Evolutionary conservation across 768 basidiomycete species (phyloP), one percentile per base, ranked within the genome.

Genomic region (Scleroderma bovista): DNA sequence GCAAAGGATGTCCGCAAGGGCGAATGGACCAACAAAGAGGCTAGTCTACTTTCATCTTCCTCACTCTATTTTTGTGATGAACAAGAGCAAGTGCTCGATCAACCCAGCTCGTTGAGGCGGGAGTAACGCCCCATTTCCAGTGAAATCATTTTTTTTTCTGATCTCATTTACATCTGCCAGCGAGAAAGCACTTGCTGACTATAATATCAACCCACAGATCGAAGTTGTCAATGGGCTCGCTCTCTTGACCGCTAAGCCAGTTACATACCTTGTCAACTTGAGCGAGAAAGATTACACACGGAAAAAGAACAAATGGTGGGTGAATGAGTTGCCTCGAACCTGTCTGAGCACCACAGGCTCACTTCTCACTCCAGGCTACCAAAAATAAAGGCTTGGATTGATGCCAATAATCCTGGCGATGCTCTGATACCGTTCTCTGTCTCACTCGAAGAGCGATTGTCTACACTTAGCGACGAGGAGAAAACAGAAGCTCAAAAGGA

Each of bases 221-320:
- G 93, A 94, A 56, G 82, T 91, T 49, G 84, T 96, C 67, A 96
- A 96, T 69, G 69, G 80, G 40, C 83, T 99, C 51, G 79, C 84
- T 58, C 84, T 99, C 22, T 79, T 99, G 48, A 98, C 95, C 16
- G 94, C 96, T 47, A 97, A 97, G 66, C 90, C 95, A 31, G 91
- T 98, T 53, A 96, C 88, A 45, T 99, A 99, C 73, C 86, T 99
- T 44, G 93, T 97, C 72, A 99, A 99, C 72, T 74, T 99, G 42
- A 92, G 88, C 51, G 94, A 98, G 69, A 80, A 81, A 57, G 96
- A 99, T 66, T 99, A 89, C 61, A 71, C 90, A 52, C 85, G 96
- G 56, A 98, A 97, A 72, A 98, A 97, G 83, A 98, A 97, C 75
- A 98, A 97, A 76, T 98, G 96, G 94, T 87, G 51, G n/a, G n/a